Conservation (phyloP, 306 rosid species). For the Fragaria iinumae region DNA sequence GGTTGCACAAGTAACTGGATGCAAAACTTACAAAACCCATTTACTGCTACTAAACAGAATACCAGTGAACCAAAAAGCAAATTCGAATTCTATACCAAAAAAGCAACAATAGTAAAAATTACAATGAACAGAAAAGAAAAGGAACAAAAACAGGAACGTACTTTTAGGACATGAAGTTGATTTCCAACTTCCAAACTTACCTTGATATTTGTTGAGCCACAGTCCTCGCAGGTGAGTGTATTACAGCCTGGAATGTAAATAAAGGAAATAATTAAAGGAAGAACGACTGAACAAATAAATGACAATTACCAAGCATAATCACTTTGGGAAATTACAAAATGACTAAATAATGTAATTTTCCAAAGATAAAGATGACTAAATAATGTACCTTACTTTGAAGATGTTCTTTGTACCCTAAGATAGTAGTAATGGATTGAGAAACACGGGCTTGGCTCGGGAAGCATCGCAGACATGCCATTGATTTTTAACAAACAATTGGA, state of each 20-base stretch:
- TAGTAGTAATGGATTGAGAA: neutral
- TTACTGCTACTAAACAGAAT: neutral
- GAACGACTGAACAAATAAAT: neutral
- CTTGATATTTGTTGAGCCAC: slow-evolving; percentile 1
- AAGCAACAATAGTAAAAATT: neutral
- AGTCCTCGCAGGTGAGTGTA: neutral
- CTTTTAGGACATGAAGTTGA: neutral
- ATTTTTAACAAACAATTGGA: neutral
- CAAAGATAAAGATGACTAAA: neutral
- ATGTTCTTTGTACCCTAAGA: neutral
- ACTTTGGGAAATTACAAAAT: neutral
- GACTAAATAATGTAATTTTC: neutral
- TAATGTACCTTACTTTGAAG: slow-evolving; percentile 9
- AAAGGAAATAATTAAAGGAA: neutral
- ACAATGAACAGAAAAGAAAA: neutral
- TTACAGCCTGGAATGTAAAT: neutral
- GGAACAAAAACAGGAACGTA: neutral
- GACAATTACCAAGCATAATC: neutral
- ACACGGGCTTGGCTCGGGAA: neutral
- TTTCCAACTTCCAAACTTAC: neutral
- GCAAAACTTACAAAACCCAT: neutral
- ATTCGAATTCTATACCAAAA: neutral
- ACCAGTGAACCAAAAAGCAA: neutral
- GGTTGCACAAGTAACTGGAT: neutral
- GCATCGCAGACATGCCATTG: neutral